phyloP scores from a whole-genome alignment of 2,329 filamentous ascomycete species.

The Colletotrichum somersetense region DNA sequence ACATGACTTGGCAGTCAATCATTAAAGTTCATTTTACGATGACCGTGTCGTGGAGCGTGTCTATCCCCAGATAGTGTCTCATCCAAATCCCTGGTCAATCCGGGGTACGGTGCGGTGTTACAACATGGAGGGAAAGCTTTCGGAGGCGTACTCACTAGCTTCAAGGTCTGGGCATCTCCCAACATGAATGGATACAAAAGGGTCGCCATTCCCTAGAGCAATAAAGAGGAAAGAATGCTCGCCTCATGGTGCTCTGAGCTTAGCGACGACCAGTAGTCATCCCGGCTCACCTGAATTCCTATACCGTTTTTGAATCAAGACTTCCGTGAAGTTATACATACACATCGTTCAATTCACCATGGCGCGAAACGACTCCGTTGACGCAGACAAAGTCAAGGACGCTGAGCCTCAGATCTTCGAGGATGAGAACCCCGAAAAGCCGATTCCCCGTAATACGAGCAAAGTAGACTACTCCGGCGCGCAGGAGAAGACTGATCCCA shows the following conservation, averaged over 20 bases:
- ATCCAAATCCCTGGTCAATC: slow-evolving; percentile 15
- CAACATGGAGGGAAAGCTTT: slow-evolving; percentile 6
- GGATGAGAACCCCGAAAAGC: slow-evolving; percentile 41
- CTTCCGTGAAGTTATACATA: slow-evolving; percentile 9
- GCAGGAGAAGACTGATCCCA: slow-evolving; percentile 55
- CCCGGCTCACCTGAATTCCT: not conserved
- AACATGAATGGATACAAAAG: slow-evolving; percentile 26
- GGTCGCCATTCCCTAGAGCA: slow-evolving; percentile 13
- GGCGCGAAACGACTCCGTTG: slow-evolving; percentile 9
- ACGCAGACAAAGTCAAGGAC: slow-evolving; percentile 23
- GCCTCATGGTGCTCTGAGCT: slow-evolving; percentile 14
- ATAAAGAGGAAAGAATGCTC: not conserved
- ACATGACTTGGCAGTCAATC: slow-evolving; percentile 27
- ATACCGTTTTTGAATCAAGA: not conserved
- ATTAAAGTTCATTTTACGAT: not conserved
- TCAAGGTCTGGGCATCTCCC: slow-evolving; percentile 24
- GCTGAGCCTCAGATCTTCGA: slow-evolving; percentile 40
- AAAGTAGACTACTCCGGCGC: slow-evolving; percentile 55
- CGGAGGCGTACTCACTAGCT: slow-evolving; percentile 4
- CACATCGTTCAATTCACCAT: not conserved
- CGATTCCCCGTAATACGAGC: slow-evolving; percentile 40
- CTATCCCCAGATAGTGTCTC: not conserved
- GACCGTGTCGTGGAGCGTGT: slow-evolving; percentile 3
- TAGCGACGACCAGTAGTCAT: slow-evolving; percentile 3
- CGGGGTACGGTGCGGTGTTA: slow-evolving; percentile 17